Evolutionary conservation across 225 moss, liverwort and hornwort species (phyloP).

Genomic region (Anthoceros angustus): DNA sequence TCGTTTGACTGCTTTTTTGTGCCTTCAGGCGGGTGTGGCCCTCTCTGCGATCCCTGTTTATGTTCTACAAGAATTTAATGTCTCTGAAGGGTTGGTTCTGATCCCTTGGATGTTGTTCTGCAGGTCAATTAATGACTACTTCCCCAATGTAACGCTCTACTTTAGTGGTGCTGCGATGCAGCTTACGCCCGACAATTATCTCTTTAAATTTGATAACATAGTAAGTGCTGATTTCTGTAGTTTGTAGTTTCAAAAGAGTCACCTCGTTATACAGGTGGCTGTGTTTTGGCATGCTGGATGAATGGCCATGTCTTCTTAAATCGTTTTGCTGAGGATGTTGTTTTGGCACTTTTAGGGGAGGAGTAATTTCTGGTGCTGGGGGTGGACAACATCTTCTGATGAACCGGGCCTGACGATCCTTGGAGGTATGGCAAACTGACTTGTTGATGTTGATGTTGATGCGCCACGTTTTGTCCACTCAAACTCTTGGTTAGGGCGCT

Average conservation of each 20-base stretch:
- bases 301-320: background rate
- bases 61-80: background rate
- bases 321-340: background rate
- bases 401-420: conserved; percentile 16
- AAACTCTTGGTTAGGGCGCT: background rate
- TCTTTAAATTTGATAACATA: conserved; percentile 18
- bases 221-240: conserved; percentile 12
- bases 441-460: background rate
- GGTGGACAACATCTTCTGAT: conserved; percentile 11
- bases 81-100: background rate
- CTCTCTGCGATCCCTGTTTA: background rate
- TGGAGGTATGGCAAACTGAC: conserved; percentile 16
- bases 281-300: background rate
- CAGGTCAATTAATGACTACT: conserved; percentile 17
- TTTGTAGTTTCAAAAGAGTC: background rate
- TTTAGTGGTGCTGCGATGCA: conserved; percentile 28
- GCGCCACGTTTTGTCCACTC: background rate
- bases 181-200: conserved; percentile 26
- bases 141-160: conserved; percentile 25
- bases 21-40: background rate
- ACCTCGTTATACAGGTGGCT: background rate
- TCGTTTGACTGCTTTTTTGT: too few relatives aligned
- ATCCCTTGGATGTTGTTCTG: background rate
- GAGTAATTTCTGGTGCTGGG: conserved; percentile 16
- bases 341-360: conserved; percentile 9